phyloP scores from a whole-genome alignment of 2,329 filamentous ascomycete genomes.

The Ceratocystis cubensis region DNA sequence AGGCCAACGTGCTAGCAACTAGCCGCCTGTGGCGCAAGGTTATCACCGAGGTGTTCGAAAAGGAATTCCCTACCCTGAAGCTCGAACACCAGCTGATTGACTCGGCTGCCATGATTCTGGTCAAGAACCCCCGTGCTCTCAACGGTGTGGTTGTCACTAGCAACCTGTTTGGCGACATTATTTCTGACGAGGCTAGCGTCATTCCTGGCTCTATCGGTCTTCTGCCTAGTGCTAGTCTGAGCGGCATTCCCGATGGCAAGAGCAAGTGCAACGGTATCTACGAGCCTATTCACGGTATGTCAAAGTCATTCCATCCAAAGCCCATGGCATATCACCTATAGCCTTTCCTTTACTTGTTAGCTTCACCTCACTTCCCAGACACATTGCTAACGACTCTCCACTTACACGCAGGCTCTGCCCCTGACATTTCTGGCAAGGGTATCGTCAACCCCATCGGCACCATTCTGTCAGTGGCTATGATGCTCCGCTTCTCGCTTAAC shows the following conservation, averaged over 20 bases:
- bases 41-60: slow-evolving; percentile 69
- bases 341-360: not conserved
- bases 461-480: slow-evolving; percentile 86
- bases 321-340: not conserved
- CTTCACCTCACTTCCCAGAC: no score
- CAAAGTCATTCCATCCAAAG: not conserved
- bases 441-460: slow-evolving; percentile 78
- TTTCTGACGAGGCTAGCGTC: slow-evolving; percentile 86
- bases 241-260: slow-evolving; percentile 75
- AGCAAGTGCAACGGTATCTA: slow-evolving; percentile 85
- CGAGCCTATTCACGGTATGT: slow-evolving; percentile 84
- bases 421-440: slow-evolving; percentile 83
- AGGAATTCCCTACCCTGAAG: slow-evolving; percentile 79
- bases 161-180: slow-evolving; percentile 94
- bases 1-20: slow-evolving; percentile 92
- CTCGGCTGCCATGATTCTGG: slow-evolving; percentile 92
- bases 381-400: not conserved
- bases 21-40: slow-evolving; percentile 80
- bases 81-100: slow-evolving; percentile 87
- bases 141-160: slow-evolving; percentile 88
- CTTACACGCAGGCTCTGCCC: slow-evolving; percentile 56
- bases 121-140: slow-evolving; percentile 78
- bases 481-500: slow-evolving; percentile 84
- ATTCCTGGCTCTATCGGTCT: slow-evolving; percentile 86
- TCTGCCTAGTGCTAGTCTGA: slow-evolving; percentile 75